Evolutionary conservation across 2,329 filamentous ascomycete species (phyloP), one percentile per base, ranked within the genome.

Genomic region (Diplodia seriata): DNA sequence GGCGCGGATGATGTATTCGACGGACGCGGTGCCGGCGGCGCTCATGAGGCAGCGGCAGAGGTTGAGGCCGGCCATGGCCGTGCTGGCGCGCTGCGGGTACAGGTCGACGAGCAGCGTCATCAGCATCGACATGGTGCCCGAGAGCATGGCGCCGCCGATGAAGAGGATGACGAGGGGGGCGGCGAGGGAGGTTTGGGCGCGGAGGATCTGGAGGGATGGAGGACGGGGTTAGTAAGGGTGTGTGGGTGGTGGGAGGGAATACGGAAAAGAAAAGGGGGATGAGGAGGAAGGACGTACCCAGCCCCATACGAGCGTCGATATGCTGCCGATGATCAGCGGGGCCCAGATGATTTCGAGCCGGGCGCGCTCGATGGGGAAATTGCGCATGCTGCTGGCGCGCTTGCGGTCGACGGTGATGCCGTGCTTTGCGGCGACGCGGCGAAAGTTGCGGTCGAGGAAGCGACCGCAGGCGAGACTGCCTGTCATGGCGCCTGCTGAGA

Each of bases 401-500:
- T 86, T 87, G 68, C 82, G 84, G 69, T 86, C 85, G 70, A 92
- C 85, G 2, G 81, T 79, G 68, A 93, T 81, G 6, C 88, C 88
- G 18, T 89, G 80, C 38, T 84, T 83, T 59, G 81, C 83, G 1
- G 91, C 90, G 56, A 89, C 85, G 49, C 90, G 86, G 7, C 87
- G 84, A 76, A 91, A 96, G 76, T 93, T 93, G 83, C 86, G 89
- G 76, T 92, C 90, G 43, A 91, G 83, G 1, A 87, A 70, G 2
- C 82, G 81, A 5, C 91, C 89, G 40, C 75, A 78, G n/a, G 80
- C 73, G 20, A 79, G 69, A 53, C 78, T 73, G 66, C 77, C 72
- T 11, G 76, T 40, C 36, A 79, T 70, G 43, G 74, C 71, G 8
- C 80, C 79, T 3, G 71, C 68, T 9, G 76, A 78, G 47, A 80